Evolutionary conservation across 441 rosid species (phyloP), one percentile per base, ranked within the genome.

Genomic region (Theobroma grandiflorum): DNA sequence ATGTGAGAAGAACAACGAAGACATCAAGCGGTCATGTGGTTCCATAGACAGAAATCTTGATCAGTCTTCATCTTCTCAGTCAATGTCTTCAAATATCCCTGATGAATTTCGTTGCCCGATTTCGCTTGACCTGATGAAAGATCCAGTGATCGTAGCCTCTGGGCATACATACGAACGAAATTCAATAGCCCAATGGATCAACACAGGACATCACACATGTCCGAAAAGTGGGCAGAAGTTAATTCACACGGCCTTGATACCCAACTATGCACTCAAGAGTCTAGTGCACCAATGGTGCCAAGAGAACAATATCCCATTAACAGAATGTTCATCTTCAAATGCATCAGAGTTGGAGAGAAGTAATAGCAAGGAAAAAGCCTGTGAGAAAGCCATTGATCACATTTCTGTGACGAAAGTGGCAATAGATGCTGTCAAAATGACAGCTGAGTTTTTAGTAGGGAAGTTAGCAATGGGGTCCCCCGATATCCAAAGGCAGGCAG

Each of bases 371-470:
- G 70, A 85, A 68, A 87, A 83, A 22, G 43, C 65, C 6, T 40
- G 70, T 9, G 87, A 84, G 76, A 83, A 84, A 16, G 82, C 86
- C 14, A 55, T 86, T 0, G 94, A 89, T 84, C 91, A 89, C 79
- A 85, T 88, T 45, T 85, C 92, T 8, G 89, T 88, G 0, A 76
- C 83, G 2, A 92, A 89, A 88, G 87, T 87, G 35, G 93, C 89
- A 0, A 72, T 72, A 0, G 91, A 89, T 77, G 87, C 94, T 49
- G 90, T 83, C 55, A 91, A 86, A 83, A 92, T 89, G 93, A 89
- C 94, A 1, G 96, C 96, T 18, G 93, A 91, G 78, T 90, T 92
- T 69, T 81, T 91, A 81, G 94, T 92, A 2, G 96, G 96, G 67
- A 92, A 92, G 82, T 89, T 92, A 14, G 94, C 93, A 22, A 90